These are phyloP conservation scores for Erucastrum elatum DNA, from an alignment of 345 rosid species.

Conservation along the genomic window DNA sequence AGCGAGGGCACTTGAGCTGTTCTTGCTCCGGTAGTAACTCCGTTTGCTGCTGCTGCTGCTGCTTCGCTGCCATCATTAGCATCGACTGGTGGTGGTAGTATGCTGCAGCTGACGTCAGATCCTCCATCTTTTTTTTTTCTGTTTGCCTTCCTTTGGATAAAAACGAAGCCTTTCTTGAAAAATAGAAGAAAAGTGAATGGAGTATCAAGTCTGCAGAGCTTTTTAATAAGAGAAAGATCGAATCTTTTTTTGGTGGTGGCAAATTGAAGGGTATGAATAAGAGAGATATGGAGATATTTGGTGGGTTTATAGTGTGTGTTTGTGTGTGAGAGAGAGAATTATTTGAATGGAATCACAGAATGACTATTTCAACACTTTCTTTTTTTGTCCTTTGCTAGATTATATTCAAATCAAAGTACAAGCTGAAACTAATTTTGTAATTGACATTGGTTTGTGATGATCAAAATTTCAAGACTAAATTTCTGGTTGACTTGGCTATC, in stretches of 20 bases:
- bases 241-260: conserved; percentile 18
- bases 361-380: background rate
- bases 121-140: conserved; percentile 52
- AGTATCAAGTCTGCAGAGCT: background rate
- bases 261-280: conserved; percentile 16
- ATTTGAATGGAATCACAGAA: background rate
- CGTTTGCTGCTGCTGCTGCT: too few species aligned
- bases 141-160: background rate
- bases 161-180: background rate
- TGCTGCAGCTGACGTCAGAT: conserved; percentile 40
- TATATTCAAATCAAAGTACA: too few species aligned
- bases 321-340: background rate
- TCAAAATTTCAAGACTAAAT: too few species aligned
- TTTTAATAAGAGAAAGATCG: conserved; percentile 27
- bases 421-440: too few species aligned
- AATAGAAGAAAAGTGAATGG: background rate
- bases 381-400: background rate
- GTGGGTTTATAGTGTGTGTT: conserved; percentile 1
- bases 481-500: too few species aligned
- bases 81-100: conserved; percentile 41
- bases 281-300: conserved; percentile 38
- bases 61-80: conserved; percentile 23
- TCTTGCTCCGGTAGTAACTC: conserved; percentile 81
- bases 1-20: conserved; percentile 75
- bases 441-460: too few species aligned